These are phyloP conservation scores for Clarkia xantiana DNA, from an alignment of 345 rosid species.

Conservation along the genomic window DNA sequence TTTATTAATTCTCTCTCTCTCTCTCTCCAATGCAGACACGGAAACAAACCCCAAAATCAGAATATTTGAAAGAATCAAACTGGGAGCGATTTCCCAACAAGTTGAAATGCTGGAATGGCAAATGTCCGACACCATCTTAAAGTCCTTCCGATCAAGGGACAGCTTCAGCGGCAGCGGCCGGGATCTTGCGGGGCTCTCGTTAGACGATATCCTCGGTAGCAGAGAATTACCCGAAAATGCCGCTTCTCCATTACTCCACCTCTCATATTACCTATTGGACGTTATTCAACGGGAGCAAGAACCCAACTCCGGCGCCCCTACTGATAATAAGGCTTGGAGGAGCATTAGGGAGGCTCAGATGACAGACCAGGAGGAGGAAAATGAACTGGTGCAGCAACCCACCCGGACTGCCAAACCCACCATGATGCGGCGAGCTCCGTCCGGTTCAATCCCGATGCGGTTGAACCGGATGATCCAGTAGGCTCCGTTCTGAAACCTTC, in stretches of 20 bases:
- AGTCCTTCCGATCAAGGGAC: slow-evolving; percentile 6
- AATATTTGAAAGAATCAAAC: background rate
- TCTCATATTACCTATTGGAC: slow-evolving; percentile 29
- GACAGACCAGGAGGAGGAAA: background rate
- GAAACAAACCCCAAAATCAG: background rate
- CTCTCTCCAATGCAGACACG: too few relatives aligned
- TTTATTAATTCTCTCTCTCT: too few relatives aligned
- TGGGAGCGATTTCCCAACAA: too few relatives aligned
- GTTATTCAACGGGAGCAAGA: slow-evolving; percentile 58
- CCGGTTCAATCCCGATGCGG: slow-evolving; percentile 13
- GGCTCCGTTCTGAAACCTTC: slow-evolving; percentile 33
- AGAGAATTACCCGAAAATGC: slow-evolving; percentile 8
- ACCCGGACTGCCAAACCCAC: slow-evolving; percentile 19
- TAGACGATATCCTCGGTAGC: slow-evolving; percentile 21
- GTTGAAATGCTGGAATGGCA: slow-evolving; percentile 19
- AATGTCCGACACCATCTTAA: slow-evolving; percentile 24
- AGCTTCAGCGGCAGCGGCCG: background rate
- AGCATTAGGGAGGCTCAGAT: slow-evolving; percentile 48
- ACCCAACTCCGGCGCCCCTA: slow-evolving; percentile 11
- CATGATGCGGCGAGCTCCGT: slow-evolving; percentile 38
- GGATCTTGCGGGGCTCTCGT: slow-evolving; percentile 18
- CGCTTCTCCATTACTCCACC: slow-evolving; percentile 11
- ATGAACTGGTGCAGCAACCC: slow-evolving; percentile 11
- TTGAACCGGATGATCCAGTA: slow-evolving; percentile 14
- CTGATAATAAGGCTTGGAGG: slow-evolving; percentile 63